Evolutionary conservation across 2,329 filamentous ascomycete species (phyloP).

Genomic region (Myriosclerotinia curreyana): DNA sequence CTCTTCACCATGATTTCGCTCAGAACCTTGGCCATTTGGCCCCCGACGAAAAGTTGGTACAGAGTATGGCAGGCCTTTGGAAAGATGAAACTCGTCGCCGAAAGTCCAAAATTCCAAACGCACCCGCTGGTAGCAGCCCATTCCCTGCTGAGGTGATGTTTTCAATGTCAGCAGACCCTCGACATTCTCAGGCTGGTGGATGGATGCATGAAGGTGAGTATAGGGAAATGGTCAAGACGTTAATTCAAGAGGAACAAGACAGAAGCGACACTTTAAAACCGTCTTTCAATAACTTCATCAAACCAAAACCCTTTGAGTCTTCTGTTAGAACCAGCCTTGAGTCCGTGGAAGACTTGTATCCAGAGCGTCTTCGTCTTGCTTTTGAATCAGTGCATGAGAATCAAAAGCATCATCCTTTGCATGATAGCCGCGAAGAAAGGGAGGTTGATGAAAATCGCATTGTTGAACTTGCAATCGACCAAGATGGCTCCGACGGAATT

Average conservation of each 20-base stretch:
- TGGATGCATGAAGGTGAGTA: slow-evolving; percentile 95
- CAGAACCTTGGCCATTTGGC: slow-evolving; percentile 65
- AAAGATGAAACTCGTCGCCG: slow-evolving; percentile 80
- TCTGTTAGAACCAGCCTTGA: slow-evolving; percentile 73
- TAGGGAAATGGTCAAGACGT: slow-evolving; percentile 57
- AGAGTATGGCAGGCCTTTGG: slow-evolving; percentile 94
- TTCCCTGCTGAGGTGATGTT: slow-evolving; percentile 79
- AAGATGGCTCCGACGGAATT: slow-evolving; percentile 44
- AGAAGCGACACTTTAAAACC: slow-evolving; percentile 46
- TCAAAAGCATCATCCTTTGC: slow-evolving; percentile 21
- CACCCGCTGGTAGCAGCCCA: slow-evolving; percentile 64
- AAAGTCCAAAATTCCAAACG: slow-evolving; percentile 66
- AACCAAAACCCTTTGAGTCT: slow-evolving; percentile 50
- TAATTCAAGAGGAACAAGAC: slow-evolving; percentile 62
- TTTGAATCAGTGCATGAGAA: slow-evolving; percentile 41
- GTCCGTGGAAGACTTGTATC: slow-evolving; percentile 84
- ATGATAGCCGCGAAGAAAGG: slow-evolving; percentile 26
- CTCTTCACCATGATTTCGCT: slow-evolving; percentile 81
- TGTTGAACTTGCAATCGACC: slow-evolving; percentile 40
- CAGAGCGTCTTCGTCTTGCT: slow-evolving; percentile 56
- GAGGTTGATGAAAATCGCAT: slow-evolving; percentile 65
- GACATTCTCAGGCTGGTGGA: slow-evolving; percentile 67
- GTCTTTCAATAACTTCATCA: slow-evolving; percentile 66
- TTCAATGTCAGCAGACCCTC: slow-evolving; percentile 82
- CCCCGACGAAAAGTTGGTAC: slow-evolving; percentile 74